A percentile compares a stretch with the other conserved stretches of the same genome.
Conservation (phyloP, 768 basidiomycete species). For the Hypsizygus marmoreus region DNA sequence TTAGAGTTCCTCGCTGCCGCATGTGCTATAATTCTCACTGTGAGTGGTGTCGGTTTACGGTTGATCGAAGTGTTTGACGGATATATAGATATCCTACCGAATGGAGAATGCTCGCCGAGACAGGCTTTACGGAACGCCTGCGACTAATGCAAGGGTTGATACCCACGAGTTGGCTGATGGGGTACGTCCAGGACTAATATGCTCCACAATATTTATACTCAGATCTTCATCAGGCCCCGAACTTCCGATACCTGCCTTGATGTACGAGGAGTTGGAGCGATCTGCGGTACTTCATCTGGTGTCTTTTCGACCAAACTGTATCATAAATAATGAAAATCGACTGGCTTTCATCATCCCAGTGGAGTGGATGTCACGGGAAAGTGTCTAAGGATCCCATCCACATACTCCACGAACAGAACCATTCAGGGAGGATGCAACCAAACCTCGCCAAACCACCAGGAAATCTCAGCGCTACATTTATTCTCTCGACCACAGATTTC, state of each 20-base stretch:
- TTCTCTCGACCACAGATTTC: no score
- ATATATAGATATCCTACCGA: constrained; percentile 60
- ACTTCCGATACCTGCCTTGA: constrained; percentile 58
- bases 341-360: no score
- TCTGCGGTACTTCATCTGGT: no score
- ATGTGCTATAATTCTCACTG: constrained; percentile 53
- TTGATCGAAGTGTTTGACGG: background rate
- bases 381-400: no score
- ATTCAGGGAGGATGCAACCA: no score
- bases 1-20: constrained; percentile 58
- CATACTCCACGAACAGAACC: no score
- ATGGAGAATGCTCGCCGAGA: constrained; percentile 61
- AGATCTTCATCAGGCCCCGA: constrained; percentile 45
- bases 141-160: constrained; percentile 52
- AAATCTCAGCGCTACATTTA: no score
- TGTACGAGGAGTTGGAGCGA: no score
- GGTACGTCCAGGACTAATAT: constrained; percentile 33
- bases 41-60: constrained; percentile 27
- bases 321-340: no score
- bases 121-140: constrained; percentile 50
- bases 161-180: constrained; percentile 68
- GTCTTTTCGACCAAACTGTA: no score
- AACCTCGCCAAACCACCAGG: no score
- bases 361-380: no score
- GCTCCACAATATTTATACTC: background rate